Evolutionary conservation across 768 basidiomycete species (phyloP).

Genomic region (Calocybe gangraenosa): DNA sequence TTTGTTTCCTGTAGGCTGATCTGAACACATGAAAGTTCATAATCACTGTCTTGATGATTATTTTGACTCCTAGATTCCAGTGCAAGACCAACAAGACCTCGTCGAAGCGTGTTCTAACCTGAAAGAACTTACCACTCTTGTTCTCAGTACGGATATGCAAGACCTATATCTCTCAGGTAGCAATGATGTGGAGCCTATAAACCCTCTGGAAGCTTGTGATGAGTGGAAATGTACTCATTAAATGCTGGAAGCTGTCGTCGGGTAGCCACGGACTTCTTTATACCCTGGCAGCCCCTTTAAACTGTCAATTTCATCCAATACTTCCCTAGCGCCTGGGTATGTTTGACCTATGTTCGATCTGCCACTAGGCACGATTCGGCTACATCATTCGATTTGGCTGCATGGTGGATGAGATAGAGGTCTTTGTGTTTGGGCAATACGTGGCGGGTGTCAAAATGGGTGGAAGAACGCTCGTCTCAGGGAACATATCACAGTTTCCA

Average conservation of each 20-base stretch:
- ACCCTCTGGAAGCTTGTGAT: background rate
- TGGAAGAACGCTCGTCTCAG: too few species aligned
- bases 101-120: background rate
- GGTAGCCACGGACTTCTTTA: conserved; percentile 2
- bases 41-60: too few species aligned
- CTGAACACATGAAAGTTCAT: background rate
- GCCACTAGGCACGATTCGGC: background rate
- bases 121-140: background rate
- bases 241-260: conserved; percentile 1
- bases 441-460: too few species aligned
- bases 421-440: too few species aligned
- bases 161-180: background rate
- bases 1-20: background rate
- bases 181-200: background rate
- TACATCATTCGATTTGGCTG: too few species aligned
- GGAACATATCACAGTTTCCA: too few species aligned
- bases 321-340: background rate
- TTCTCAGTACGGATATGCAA: conserved; percentile 1
- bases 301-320: conserved; percentile 2
- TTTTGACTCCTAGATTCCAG: background rate
- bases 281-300: background rate
- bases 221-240: background rate
- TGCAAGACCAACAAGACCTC: background rate
- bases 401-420: conserved; percentile 7
- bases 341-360: conserved; percentile 1